phyloP scores from a whole-genome alignment of 2,329 filamentous ascomycete species.

The Penicillium vulpinum region DNA sequence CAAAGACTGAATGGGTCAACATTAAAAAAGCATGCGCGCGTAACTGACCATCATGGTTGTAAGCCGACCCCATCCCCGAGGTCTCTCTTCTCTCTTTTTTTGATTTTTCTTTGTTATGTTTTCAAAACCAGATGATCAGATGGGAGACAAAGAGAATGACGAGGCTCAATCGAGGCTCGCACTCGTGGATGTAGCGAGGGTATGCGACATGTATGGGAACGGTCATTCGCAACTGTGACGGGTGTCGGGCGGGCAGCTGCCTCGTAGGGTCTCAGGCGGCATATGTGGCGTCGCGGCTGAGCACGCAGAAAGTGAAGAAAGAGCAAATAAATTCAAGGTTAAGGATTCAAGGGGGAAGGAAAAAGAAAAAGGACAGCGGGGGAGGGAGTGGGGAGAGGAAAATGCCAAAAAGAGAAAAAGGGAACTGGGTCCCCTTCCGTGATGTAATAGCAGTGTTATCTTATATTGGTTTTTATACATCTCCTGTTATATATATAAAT shows the following conservation, averaged over 20 bases:
- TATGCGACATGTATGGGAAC: constrained; percentile 22
- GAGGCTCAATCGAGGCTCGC: constrained; percentile 24
- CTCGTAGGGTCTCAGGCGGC: constrained; percentile 36
- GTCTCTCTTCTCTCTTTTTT: constrained; percentile 3
- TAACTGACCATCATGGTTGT: constrained; percentile 43
- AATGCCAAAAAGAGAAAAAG: constrained; percentile 10
- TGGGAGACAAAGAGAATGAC: constrained; percentile 11
- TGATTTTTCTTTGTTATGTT: background rate
- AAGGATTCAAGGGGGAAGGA: background rate
- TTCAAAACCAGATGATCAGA: background rate
- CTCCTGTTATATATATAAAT: too few species aligned
- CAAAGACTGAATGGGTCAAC: constrained; percentile 1
- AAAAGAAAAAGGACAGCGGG: constrained; percentile 14
- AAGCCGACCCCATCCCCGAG: constrained; percentile 36
- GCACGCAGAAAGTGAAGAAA: constrained; percentile 13
- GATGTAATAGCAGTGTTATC: constrained; percentile 16
- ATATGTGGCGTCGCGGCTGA: constrained; percentile 25
- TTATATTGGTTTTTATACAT: background rate
- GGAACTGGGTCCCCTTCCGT: constrained; percentile 9
- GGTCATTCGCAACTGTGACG: constrained; percentile 29
- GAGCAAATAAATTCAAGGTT: background rate
- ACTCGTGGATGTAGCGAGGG: constrained; percentile 8
- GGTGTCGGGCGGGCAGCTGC: constrained; percentile 34
- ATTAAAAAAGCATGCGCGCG: constrained; percentile 14
- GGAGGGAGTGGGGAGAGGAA: constrained; percentile 18